phyloP scores from a whole-genome alignment of 140 eudicot genomes.

The Eryngium alpinum region DNA sequence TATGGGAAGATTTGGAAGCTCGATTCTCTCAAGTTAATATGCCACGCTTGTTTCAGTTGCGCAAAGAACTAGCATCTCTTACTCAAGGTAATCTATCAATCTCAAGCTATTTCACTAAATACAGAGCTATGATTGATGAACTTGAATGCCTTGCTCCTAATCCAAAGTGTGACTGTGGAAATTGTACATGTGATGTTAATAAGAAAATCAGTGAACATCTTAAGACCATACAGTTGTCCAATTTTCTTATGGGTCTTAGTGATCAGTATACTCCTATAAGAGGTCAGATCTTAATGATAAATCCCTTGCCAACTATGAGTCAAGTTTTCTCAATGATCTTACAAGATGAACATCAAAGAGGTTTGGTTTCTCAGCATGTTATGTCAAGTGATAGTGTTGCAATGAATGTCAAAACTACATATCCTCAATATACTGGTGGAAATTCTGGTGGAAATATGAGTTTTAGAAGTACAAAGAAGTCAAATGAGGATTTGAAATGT shows the following conservation, averaged over 20 bases:
- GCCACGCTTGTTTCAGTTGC: not conserved
- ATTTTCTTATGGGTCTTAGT: not conserved
- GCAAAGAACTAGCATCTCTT: not conserved
- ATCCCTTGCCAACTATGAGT: not conserved
- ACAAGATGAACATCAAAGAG: constrained; percentile 2
- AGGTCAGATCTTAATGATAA: not conserved
- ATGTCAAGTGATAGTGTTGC: not conserved
- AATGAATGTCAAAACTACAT: not conserved
- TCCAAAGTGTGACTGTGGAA: not conserved
- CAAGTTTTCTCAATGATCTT: not conserved
- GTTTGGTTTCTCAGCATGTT: no score
- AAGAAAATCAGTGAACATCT: no score
- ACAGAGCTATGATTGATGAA: not conserved
- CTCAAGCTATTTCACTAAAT: not conserved
- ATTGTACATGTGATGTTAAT: not conserved
- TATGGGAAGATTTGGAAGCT: not conserved
- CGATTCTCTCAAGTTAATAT: not conserved
- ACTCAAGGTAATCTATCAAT: not conserved
- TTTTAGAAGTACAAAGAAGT: no score
- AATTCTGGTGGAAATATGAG: not conserved
- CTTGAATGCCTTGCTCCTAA: not conserved
- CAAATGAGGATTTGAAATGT: not conserved
- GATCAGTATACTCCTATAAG: not conserved
- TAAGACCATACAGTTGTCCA: not conserved
- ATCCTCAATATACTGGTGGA: not conserved